Percentiles rank a stretch among this genome's conserved stretches.
These are phyloP conservation scores for Coprinellus aureogranulatus DNA, from an alignment of 768 basidiomycete species.

Conservation along the genomic window DNA sequence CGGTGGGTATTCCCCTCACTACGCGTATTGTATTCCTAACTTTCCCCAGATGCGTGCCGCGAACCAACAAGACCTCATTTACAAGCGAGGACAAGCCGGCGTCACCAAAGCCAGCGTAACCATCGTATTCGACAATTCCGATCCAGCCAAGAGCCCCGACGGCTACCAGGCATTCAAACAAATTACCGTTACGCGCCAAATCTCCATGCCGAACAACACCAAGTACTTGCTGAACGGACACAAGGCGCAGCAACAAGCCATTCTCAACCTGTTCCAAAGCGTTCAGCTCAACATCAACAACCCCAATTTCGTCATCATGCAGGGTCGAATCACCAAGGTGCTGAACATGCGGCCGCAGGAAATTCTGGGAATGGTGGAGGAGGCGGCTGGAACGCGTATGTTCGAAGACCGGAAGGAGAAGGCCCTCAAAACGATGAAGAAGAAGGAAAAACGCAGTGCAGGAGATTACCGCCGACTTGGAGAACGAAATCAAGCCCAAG, in stretches of 20 bases:
- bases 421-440: slow-evolving; percentile 91
- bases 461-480: slow-evolving; percentile 76
- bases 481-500: slow-evolving; percentile 93
- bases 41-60: slow-evolving; percentile 78
- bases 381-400: slow-evolving; percentile 98
- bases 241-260: slow-evolving; percentile 77
- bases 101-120: slow-evolving; percentile 97
- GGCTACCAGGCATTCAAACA: slow-evolving; percentile 79
- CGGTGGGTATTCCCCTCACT: slow-evolving; percentile 44
- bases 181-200: slow-evolving; percentile 97
- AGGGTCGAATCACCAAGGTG: slow-evolving; percentile 98
- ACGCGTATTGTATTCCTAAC: slow-evolving; percentile 6
- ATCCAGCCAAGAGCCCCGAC: slow-evolving; percentile 76
- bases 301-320: slow-evolving; percentile 99
- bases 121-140: slow-evolving; percentile 97
- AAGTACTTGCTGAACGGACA: slow-evolving; percentile 97
- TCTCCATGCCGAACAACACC: slow-evolving; percentile 87
- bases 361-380: slow-evolving; percentile 97
- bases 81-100: slow-evolving; percentile 98
- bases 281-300: slow-evolving; percentile 99
- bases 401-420: slow-evolving; percentile 98
- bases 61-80: slow-evolving; percentile 97
- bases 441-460: slow-evolving; percentile 96
- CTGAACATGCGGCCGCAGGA: slow-evolving; percentile 98
- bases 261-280: slow-evolving; percentile 92